A percentile compares a stretch with the other conserved stretches of the same genome.
phyloP scores from a whole-genome alignment of 2,329 filamentous ascomycete species.

The Dactylonectria estremocensis region DNA sequence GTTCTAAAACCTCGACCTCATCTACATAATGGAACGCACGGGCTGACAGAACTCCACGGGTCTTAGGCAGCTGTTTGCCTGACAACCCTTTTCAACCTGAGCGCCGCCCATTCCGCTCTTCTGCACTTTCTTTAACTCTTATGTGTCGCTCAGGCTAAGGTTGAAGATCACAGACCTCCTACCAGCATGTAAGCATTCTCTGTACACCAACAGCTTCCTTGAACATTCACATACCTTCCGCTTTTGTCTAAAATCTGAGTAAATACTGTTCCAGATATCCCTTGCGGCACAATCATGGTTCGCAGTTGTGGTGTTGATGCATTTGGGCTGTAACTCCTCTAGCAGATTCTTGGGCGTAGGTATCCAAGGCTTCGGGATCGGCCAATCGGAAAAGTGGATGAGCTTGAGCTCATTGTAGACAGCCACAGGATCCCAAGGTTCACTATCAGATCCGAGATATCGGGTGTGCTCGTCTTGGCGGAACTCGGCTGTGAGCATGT shows the following conservation, averaged over 20 bases:
- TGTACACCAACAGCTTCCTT: not conserved
- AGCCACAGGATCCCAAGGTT: constrained; percentile 70
- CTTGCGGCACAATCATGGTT: constrained; percentile 57
- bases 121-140: too few species aligned
- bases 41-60: too few species aligned
- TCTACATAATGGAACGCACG: too few species aligned
- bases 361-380: constrained; percentile 73
- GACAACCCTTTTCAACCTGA: too few species aligned
- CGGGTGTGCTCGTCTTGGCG: constrained; percentile 63
- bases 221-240: constrained; percentile 24
- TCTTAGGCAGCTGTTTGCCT: too few species aligned
- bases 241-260: constrained; percentile 62
- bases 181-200: not conserved
- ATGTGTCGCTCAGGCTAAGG: not conserved
- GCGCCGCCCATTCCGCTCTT: too few species aligned
- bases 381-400: constrained; percentile 81
- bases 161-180: not conserved
- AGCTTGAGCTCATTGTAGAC: constrained; percentile 74
- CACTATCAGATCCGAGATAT: constrained; percentile 59
- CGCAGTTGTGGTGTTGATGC: constrained; percentile 65
- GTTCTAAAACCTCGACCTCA: too few species aligned
- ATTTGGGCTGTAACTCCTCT: constrained; percentile 38
- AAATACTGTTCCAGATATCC: constrained; percentile 53
- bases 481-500: constrained; percentile 75
- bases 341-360: constrained; percentile 24